Evolutionary conservation across 208 protist species (phyloP).

Genomic region (Phytomonas francai): DNA sequence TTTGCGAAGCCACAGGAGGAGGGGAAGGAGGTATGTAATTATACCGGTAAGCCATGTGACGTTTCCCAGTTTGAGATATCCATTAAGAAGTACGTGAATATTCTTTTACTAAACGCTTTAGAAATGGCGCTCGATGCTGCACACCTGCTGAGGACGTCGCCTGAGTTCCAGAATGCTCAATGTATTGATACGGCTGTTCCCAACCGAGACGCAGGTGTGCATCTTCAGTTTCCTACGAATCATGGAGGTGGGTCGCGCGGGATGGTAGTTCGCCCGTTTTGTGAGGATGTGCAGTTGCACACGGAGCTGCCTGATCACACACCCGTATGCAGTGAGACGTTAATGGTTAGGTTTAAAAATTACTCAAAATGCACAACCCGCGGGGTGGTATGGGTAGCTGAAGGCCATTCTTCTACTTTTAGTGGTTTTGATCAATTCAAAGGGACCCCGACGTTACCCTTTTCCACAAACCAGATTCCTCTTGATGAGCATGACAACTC

Average conservation of each 20-base stretch:
- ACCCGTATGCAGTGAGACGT: neutral
- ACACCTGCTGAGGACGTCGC: neutral
- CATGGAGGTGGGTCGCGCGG: neutral
- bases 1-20: neutral
- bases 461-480: neutral
- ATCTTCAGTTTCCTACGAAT: neutral
- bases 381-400: neutral
- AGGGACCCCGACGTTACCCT: neutral
- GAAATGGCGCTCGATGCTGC: slow-evolving; percentile 6
- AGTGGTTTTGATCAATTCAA: neutral
- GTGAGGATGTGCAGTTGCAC: neutral
- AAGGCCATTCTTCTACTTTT: neutral
- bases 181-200: neutral
- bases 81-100: slow-evolving; percentile 22
- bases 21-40: neutral
- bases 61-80: slow-evolving; percentile 7
- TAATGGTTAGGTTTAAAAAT: neutral
- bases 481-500: neutral
- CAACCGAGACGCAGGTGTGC: neutral
- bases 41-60: neutral
- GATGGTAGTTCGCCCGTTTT: neutral
- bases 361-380: slow-evolving; percentile 1
- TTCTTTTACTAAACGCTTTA: slow-evolving; percentile 28
- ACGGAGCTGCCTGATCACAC: neutral
- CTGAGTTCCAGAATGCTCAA: neutral